These are phyloP conservation scores for Nicotiana knightiana DNA, from an alignment of 257 asterid species.

Conservation along the genomic window DNA sequence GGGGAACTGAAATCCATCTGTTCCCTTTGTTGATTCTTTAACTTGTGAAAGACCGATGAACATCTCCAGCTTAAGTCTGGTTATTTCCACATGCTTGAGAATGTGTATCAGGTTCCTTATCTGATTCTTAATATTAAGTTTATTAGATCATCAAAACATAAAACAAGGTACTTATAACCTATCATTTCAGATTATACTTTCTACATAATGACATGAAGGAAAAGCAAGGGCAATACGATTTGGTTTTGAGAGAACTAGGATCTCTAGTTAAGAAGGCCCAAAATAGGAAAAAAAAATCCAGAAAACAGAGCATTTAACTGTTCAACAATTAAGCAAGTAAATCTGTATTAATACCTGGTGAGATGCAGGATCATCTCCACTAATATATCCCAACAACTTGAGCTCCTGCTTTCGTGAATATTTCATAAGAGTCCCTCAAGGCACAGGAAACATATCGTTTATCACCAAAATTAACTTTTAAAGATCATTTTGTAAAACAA, in stretches of 20 bases:
- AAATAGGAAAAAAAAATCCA: background rate
- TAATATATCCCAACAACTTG: constrained; percentile 72
- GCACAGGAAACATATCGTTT: constrained; percentile 61
- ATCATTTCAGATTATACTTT: background rate
- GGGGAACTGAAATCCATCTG: too few relatives aligned
- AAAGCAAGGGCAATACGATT: background rate
- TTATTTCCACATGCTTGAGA: too few relatives aligned
- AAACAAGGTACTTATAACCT: too few relatives aligned
- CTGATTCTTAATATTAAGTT: too few relatives aligned
- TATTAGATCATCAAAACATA: too few relatives aligned
- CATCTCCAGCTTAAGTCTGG: too few relatives aligned
- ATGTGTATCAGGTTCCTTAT: too few relatives aligned
- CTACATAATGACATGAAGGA: background rate
- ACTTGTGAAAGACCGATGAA: too few relatives aligned
- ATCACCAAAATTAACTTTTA: background rate
- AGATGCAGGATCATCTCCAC: constrained; percentile 71
- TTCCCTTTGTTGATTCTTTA: too few relatives aligned
- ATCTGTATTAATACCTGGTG: constrained; percentile 58
- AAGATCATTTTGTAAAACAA: background rate
- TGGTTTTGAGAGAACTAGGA: background rate
- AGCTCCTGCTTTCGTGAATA: constrained; percentile 96
- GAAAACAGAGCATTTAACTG: background rate
- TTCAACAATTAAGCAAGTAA: background rate
- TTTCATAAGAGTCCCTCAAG: constrained; percentile 92
- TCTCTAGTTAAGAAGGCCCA: background rate